A percentile compares a stretch with the other conserved stretches of the same genome.
Conservation (phyloP, 2,329 filamentous ascomycete species). For the Fusarium bulbicola region DNA sequence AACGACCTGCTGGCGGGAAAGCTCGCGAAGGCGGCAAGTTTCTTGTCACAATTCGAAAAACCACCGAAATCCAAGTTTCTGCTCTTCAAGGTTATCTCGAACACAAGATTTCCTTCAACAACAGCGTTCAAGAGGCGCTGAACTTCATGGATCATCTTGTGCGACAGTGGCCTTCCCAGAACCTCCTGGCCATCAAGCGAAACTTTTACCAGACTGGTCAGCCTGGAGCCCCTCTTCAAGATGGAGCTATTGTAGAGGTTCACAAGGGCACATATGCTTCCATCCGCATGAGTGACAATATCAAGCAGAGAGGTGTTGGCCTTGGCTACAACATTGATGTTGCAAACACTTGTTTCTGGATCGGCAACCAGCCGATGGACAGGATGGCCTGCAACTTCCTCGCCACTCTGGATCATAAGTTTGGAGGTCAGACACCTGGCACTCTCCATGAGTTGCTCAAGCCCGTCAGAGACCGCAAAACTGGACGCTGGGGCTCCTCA, state of each 20-base stretch:
- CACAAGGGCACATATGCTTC: conserved; percentile 92
- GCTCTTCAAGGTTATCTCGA: conserved; percentile 73
- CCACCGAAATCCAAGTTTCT: conserved; percentile 74
- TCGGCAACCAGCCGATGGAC: conserved; percentile 50
- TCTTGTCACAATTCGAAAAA: conserved; percentile 69
- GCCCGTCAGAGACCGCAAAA: conserved; percentile 44
- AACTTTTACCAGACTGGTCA: conserved; percentile 76
- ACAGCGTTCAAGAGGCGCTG: conserved; percentile 78
- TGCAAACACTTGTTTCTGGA: conserved; percentile 91
- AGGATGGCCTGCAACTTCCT: conserved; percentile 50
- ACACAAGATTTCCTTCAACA: conserved; percentile 68
- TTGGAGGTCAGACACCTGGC: conserved; percentile 35
- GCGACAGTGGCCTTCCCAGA: conserved; percentile 77
- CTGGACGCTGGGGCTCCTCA: conserved; percentile 49
- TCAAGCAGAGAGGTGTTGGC: conserved; percentile 61
- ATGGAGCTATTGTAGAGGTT: conserved; percentile 70
- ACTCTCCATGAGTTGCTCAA: conserved; percentile 45
- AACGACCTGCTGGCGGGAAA: conserved; percentile 51
- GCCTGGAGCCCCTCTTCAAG: conserved; percentile 63
- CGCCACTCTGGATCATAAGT: conserved; percentile 44
- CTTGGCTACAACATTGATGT: conserved; percentile 90
- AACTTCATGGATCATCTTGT: conserved; percentile 93
- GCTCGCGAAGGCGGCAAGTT: conserved; percentile 59
- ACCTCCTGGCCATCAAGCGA: conserved; percentile 77
- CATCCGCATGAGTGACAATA: conserved; percentile 74